A percentile compares a stretch with the other conserved stretches of the same genome.
Evolutionary conservation across 495 filamentous ascomycete genomes (phyloP).

Genomic region (Antarctomyces pellizariae): DNA sequence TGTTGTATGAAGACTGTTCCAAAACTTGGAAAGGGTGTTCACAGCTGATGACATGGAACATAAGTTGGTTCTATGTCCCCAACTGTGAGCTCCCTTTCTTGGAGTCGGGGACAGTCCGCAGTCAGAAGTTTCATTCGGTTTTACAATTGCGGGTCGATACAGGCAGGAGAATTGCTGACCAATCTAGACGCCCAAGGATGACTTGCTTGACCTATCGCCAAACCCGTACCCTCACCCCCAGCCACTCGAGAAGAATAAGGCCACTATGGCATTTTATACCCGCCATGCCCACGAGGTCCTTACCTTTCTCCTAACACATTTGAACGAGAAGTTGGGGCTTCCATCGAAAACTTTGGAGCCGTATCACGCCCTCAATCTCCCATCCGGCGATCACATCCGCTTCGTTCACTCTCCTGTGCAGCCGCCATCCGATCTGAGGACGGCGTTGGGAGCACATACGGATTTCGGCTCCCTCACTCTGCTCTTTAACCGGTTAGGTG

Average conservation of each 20-base stretch:
- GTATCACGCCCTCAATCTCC: constrained; percentile 24
- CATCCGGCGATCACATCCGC: constrained; percentile 34
- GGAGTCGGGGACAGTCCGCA: no score
- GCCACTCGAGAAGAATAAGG: constrained; percentile 18
- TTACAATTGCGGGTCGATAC: no score
- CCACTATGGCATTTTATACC: constrained; percentile 24
- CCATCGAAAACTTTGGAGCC: constrained; percentile 20
- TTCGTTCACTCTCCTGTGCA: constrained; percentile 26
- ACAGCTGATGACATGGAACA: not conserved
- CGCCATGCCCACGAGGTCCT: constrained; percentile 23
- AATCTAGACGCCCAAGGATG: constrained; percentile 24
- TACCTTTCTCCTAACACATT: constrained; percentile 21
- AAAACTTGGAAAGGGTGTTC: not conserved
- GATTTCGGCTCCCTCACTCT: constrained; percentile 78
- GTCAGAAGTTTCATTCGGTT: no score
- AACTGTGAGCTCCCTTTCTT: no score
- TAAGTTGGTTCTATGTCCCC: no score
- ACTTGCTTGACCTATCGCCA: constrained; percentile 22
- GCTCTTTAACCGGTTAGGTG: constrained; percentile 68
- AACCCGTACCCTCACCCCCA: constrained; percentile 21
- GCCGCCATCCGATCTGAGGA: constrained; percentile 17
- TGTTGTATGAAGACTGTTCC: no score
- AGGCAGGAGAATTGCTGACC: constrained; percentile 6
- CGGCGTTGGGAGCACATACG: constrained; percentile 45
- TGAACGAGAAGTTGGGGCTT: constrained; percentile 27